A percentile compares a stretch with the other conserved stretches of the same genome.
Conservation (phyloP, 2,329 filamentous ascomycete genomes). For the Hypoxylon sp. region DNA sequence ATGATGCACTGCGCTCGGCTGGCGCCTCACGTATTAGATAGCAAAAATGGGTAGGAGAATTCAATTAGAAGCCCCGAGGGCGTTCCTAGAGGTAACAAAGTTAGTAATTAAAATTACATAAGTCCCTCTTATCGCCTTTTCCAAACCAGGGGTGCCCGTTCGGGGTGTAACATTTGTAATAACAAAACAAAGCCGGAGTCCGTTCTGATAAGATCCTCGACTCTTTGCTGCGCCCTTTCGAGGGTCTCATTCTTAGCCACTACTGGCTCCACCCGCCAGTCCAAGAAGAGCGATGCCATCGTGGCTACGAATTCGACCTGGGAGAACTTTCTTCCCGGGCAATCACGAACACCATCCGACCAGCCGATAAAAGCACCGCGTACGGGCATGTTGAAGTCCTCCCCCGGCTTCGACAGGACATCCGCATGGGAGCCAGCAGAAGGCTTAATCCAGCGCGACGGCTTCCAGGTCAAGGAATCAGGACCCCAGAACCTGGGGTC, state of each 20-base stretch:
- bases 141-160: constrained; percentile 40
- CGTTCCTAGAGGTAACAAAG: background rate
- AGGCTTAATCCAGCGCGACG: constrained; percentile 40
- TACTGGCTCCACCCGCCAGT: constrained; percentile 39
- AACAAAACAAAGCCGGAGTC: constrained; percentile 39
- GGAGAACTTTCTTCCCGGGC: constrained; percentile 53
- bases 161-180: constrained; percentile 44
- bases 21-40: background rate
- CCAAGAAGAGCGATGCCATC: constrained; percentile 35
- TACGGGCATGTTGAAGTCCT: constrained; percentile 33
- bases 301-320: constrained; percentile 53
- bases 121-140: constrained; percentile 19
- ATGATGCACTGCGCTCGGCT: too few relatives aligned
- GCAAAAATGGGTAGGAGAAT: background rate
- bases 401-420: constrained; percentile 6
- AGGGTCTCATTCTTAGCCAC: constrained; percentile 24
- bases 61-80: background rate
- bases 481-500: constrained; percentile 43
- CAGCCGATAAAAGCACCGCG: constrained; percentile 49
- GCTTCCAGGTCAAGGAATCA: constrained; percentile 42
- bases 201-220: constrained; percentile 35
- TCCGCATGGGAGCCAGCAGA: background rate
- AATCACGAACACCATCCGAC: constrained; percentile 52
- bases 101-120: background rate
- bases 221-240: constrained; percentile 22